A percentile compares a stretch with the other conserved stretches of the same genome.
Evolutionary conservation across 2,329 filamentous ascomycete species (phyloP).

Genomic region (Botryotinia globosa): DNA sequence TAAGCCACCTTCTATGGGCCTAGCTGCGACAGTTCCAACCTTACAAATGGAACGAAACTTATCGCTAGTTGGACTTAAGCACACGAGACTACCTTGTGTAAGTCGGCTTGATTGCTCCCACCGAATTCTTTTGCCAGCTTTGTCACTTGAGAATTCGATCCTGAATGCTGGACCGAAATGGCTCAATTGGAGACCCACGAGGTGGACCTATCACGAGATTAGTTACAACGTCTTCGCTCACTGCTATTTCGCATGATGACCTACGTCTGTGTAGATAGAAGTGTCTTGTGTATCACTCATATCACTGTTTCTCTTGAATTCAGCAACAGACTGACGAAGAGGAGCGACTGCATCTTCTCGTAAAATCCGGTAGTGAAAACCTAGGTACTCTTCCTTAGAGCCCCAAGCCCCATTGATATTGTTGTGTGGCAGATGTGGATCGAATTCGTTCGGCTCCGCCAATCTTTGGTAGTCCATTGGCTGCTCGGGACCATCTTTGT

Average conservation of each 20-base stretch:
- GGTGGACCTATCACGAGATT: constrained; percentile 53
- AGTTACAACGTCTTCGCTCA: background rate
- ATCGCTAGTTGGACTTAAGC: constrained; percentile 53
- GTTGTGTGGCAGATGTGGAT: constrained; percentile 45
- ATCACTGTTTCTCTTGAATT: constrained; percentile 50
- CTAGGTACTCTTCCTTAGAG: constrained; percentile 64
- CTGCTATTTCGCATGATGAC: constrained; percentile 20
- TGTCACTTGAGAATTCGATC: constrained; percentile 66
- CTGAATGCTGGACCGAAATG: constrained; percentile 61
- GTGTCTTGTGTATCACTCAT: constrained; percentile 57
- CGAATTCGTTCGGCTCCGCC: constrained; percentile 16
- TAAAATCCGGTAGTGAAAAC: constrained; percentile 70
- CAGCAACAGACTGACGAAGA: constrained; percentile 63
- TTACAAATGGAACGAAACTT: constrained; percentile 63
- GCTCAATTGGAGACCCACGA: constrained; percentile 63
- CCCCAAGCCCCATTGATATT: constrained; percentile 54
- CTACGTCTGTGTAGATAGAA: constrained; percentile 69
- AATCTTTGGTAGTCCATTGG: constrained; percentile 31
- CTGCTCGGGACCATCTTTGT: constrained; percentile 17
- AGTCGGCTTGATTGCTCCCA: constrained; percentile 59
- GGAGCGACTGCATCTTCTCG: constrained; percentile 71
- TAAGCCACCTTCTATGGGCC: constrained; percentile 58
- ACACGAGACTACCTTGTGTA: constrained; percentile 52
- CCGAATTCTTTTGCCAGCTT: constrained; percentile 62
- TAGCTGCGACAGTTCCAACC: constrained; percentile 69